Evolutionary conservation across 305 asterid genomes (phyloP), one percentile per base, ranked within the genome.

Genomic region (Petunia hybrid): DNA sequence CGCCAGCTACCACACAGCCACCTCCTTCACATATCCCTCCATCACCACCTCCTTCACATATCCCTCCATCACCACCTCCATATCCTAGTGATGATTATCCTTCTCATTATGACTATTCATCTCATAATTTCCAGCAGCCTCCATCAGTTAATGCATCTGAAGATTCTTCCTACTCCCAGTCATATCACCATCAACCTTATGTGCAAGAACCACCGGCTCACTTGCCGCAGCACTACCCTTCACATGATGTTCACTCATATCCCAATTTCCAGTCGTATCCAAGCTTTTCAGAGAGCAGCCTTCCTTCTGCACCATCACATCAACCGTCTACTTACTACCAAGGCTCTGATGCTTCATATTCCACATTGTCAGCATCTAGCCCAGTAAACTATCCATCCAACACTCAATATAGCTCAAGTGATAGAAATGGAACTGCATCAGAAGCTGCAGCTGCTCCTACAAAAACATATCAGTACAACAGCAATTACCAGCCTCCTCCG

Each of bases 261-360:
- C 93, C 95, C 64, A 90, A 93, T 85, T 93, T 90, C 87, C 94
- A 91, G 81, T 90, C 98, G 55, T 91, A 93, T 89, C 96, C 96
- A 53, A 92, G 93, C 84, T 93, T 91, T 87, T n/a, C 89, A 0
- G 98, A 93, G 70, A 90, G 88, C 80, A 90, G 88, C 86, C 95
- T 93, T 78, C 96, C 97, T 59, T 60, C 93, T 3, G 93, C 85
- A 62, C 95, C 95, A 77, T 79, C 94, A 67, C 93, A 92, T 64
- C 80, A 83, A 80, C 92, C 98, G 80, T 87, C 97, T 42, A n/a
- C 78, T 73, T 87, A 89, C 83, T 84, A 90, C 83, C 97, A 91
- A 87, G 90, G 94, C 45, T 14, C 94, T 39, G 95, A 90, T 85
- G 83, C 88, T 85, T 79, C 92, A 10, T 87, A 87, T 83, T 79